Evolutionary conservation across 2,329 filamentous ascomycete species (phyloP), one percentile per base, ranked within the genome.

Genomic region (Drechslerella dactyloides): DNA sequence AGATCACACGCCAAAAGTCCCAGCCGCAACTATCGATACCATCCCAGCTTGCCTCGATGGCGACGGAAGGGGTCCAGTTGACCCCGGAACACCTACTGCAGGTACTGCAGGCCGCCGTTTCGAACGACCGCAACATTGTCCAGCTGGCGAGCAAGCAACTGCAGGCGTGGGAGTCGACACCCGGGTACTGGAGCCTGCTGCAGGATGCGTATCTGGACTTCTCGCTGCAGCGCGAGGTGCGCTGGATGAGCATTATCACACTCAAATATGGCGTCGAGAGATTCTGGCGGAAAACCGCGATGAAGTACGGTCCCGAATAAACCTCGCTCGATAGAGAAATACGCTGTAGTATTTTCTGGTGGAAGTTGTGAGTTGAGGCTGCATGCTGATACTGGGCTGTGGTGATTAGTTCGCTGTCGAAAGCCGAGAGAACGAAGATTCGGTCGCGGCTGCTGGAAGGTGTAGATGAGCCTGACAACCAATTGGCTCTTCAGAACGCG

Each of bases 261-360:
- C 84, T 99, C 60, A 97, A 97, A 79, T 97, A 97, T 79, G 94
- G 93, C 62, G 93, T 97, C 80, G 93, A 97, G 79, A 92, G 89
- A 78, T 91, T 92, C 80, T 99, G 94, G 94, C 86, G 94, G 78
- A 91, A 84, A 78, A 90, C 90, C 35, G 87, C 90, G 55, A 85
- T 89, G 64, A 87, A 88, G 78, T 85, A 86, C 24, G n/a, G n/a
- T n/a, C n/a, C n/a, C n/a, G n/a, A n/a, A n/a, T n/a, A n/a, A n/a
- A n/a, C n/a, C n/a, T n/a, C n/a, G n/a, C n/a, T n/a, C n/a, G n/a
- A n/a, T n/a, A n/a, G n/a, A n/a, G n/a, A n/a, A n/a, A n/a, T n/a
- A n/a, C n/a, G n/a, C n/a, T n/a, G n/a, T n/a, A n/a, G n/a, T n/a
- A n/a, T n/a, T n/a, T n/a, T n/a, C n/a, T n/a, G n/a, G n/a, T n/a